A percentile compares a stretch with the other conserved stretches of the same genome.
Evolutionary conservation across 2,329 filamentous ascomycete species (phyloP).

Genomic region (Cordyceps farinosa): DNA sequence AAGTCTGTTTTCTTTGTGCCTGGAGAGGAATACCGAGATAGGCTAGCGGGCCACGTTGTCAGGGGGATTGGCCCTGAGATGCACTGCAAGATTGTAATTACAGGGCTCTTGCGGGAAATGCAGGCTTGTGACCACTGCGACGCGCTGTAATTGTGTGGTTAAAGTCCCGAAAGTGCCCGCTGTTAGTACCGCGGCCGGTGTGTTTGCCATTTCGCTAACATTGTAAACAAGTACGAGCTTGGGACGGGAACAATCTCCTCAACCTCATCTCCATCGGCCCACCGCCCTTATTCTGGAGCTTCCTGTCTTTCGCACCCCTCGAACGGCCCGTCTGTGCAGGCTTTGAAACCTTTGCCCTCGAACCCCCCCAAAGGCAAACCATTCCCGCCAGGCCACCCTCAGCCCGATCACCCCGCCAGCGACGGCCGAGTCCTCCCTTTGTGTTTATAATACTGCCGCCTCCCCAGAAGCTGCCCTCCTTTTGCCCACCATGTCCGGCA

Average conservation of each 20-base stretch:
- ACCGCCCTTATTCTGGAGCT: constrained; percentile 7
- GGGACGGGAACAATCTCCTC: constrained; percentile 3
- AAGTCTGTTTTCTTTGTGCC: constrained; percentile 13
- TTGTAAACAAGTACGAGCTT: constrained; percentile 11
- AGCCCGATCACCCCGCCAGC: constrained; percentile 8
- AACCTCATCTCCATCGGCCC: constrained; percentile 17
- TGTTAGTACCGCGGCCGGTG: not conserved
- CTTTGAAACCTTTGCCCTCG: constrained; percentile 9
- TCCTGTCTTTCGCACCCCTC: constrained; percentile 9
- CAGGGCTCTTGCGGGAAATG: not conserved
- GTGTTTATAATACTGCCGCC: constrained; percentile 6
- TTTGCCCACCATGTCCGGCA: constrained; percentile 47
- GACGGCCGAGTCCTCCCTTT: constrained; percentile 5
- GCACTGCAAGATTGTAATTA: not conserved
- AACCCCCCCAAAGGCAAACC: constrained; percentile 5
- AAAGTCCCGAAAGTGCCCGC: constrained; percentile 1
- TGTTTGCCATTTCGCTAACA: not conserved
- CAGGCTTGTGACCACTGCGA: not conserved
- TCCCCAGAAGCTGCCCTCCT: not conserved
- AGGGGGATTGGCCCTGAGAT: constrained; percentile 1
- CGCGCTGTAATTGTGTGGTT: not conserved
- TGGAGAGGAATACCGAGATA: not conserved
- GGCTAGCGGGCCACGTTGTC: constrained; percentile 3
- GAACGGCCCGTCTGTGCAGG: constrained; percentile 13
- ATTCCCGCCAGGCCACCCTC: not conserved